Conservation (phyloP, 148 eudicot genomes). For the Drosera capensis region DNA sequence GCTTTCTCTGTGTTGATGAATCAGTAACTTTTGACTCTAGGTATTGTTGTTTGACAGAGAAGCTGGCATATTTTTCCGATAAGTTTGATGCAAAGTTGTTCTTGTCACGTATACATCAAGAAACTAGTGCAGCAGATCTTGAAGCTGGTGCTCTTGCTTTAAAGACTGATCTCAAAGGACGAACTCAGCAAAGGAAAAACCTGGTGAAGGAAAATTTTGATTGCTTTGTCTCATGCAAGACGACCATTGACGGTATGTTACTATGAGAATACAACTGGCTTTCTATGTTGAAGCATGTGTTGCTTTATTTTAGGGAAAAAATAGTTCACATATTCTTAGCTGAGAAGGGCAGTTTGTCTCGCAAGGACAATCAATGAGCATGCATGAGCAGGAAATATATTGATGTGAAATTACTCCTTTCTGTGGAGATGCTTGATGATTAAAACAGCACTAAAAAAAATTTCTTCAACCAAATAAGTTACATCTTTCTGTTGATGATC, state of each 20-base stretch:
- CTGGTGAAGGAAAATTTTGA: conserved; percentile 97
- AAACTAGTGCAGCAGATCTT: conserved; percentile 75
- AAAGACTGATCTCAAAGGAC: conserved; percentile 83
- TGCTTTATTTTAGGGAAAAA: too few relatives aligned
- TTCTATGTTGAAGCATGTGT: too few relatives aligned
- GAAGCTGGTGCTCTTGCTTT: conserved; percentile 83
- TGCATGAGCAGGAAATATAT: too few relatives aligned
- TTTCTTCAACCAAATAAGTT: too few relatives aligned
- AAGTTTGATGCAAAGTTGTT: conserved; percentile 79
- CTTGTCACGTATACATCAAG: conserved; percentile 78
- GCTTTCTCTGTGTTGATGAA: neutral
- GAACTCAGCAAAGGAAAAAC: conserved; percentile 81
- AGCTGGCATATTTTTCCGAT: conserved; percentile 78
- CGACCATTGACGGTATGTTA: conserved; percentile 83
- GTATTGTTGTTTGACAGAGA: conserved; percentile 85
- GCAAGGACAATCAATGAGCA: too few relatives aligned
- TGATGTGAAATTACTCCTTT: too few relatives aligned
- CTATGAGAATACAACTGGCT: conserved; percentile 1
- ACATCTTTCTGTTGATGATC: too few relatives aligned
- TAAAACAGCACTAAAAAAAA: too few relatives aligned
- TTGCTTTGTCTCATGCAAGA: conserved; percentile 96
- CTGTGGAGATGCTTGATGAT: too few relatives aligned
- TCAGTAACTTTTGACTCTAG: too few relatives aligned
- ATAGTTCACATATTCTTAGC: too few relatives aligned
- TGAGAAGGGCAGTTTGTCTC: too few relatives aligned